phyloP scores from a whole-genome alignment of 345 rosid genomes.

The Acer saccharum region DNA sequence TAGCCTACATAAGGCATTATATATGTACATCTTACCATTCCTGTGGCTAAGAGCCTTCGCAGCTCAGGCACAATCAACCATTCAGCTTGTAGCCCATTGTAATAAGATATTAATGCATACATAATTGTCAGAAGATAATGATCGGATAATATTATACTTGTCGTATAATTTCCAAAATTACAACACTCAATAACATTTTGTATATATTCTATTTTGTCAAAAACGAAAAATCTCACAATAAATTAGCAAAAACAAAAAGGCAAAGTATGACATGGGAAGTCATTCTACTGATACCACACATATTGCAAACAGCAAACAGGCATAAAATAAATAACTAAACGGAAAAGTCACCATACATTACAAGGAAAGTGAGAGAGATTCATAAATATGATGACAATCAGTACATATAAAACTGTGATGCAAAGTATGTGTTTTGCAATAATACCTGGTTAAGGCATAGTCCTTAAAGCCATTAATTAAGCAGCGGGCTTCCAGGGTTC shows the following conservation, averaged over 20 bases:
- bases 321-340: neutral
- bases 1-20: neutral
- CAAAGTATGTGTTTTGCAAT: constrained; percentile 9
- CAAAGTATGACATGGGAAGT: neutral
- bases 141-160: neutral
- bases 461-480: constrained; percentile 87
- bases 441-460: constrained; percentile 93
- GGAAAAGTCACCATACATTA: neutral
- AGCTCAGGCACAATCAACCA: neutral
- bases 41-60: neutral
- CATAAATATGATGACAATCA: constrained; percentile 1
- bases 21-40: neutral
- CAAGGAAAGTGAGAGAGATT: neutral
- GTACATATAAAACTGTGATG: constrained; percentile 1
- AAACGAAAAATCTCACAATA: neutral
- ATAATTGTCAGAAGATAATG: neutral
- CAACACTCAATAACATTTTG: neutral
- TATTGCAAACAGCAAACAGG: neutral
- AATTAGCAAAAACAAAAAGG: neutral
- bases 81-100: neutral
- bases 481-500: constrained; percentile 85
- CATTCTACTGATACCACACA: neutral
- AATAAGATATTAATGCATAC: neutral
- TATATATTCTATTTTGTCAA: neutral
- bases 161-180: neutral